Percentiles rank a stretch among this genome's conserved stretches.
phyloP scores from a whole-genome alignment of 768 basidiomycete species.

The Serendipita indica region DNA sequence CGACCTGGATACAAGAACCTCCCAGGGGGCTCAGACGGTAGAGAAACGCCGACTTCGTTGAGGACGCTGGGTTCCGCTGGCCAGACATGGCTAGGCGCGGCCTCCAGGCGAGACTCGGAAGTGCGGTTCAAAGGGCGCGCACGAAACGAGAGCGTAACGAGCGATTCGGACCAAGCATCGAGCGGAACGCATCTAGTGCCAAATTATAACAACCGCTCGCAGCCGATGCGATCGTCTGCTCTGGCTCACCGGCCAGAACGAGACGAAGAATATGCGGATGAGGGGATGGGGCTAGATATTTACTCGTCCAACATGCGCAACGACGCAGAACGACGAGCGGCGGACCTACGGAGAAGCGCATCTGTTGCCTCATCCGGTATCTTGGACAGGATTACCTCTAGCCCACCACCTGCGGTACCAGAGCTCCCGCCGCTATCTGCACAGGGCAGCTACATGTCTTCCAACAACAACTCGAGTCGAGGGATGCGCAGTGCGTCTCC shows the following conservation, averaged over 20 bases:
- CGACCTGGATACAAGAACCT: not conserved
- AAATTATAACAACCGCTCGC: not conserved
- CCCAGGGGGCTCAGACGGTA: not conserved
- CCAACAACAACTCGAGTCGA: not conserved
- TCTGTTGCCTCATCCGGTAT: conserved; percentile 5
- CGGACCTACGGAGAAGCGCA: not conserved
- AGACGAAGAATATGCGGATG: not conserved
- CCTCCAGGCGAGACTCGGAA: not conserved
- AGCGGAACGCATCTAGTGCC: too few species aligned
- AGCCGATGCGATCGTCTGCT: too few species aligned
- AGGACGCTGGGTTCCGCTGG: not conserved
- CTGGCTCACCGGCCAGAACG: not conserved
- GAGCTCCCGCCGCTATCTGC: not conserved
- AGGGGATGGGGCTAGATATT: not conserved
- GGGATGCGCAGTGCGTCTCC: not conserved
- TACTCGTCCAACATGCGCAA: not conserved
- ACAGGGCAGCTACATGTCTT: not conserved
- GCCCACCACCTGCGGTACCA: conserved; percentile 2
- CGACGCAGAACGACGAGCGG: not conserved
- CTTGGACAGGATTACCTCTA: not conserved
- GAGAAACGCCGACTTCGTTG: not conserved
- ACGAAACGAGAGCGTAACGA: not conserved
- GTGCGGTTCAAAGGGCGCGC: not conserved
- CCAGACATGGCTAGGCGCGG: conserved; percentile 4
- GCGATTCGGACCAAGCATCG: not conserved